Evolutionary conservation across 2,329 filamentous ascomycete species (phyloP).

Genomic region (Talaromyces sp.): DNA sequence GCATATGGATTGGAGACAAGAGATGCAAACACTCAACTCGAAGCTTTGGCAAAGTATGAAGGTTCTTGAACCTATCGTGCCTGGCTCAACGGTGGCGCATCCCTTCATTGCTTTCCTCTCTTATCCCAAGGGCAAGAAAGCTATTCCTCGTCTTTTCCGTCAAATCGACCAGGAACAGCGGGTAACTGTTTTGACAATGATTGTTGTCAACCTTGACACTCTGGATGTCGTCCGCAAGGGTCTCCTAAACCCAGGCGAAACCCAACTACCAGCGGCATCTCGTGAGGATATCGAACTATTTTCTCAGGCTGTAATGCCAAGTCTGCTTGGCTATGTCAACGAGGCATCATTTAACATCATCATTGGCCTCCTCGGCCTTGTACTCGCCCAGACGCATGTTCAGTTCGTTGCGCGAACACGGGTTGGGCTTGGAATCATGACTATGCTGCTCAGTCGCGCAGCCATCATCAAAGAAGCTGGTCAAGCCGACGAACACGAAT

Average conservation of each 20-base stretch:
- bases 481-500: constrained; percentile 63
- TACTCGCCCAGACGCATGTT: constrained; percentile 75
- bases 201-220: constrained; percentile 86
- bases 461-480: constrained; percentile 85
- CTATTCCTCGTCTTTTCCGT: constrained; percentile 88
- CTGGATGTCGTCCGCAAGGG: constrained; percentile 84
- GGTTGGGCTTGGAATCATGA: constrained; percentile 83
- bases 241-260: constrained; percentile 66
- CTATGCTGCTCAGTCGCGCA: constrained; percentile 88
- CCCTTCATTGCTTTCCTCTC: constrained; percentile 96
- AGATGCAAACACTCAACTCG: constrained; percentile 64
- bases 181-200: constrained; percentile 88
- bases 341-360: constrained; percentile 89
- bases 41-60: constrained; percentile 82
- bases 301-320: constrained; percentile 79
- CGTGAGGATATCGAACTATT: constrained; percentile 93
- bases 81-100: constrained; percentile 64
- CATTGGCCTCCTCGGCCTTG: constrained; percentile 78
- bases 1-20: constrained; percentile 75
- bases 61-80: constrained; percentile 84
- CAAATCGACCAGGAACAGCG: constrained; percentile 89
- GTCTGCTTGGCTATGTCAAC: constrained; percentile 81
- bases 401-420: constrained; percentile 79
- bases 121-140: constrained; percentile 93
- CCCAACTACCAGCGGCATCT: constrained; percentile 66